These are phyloP conservation scores for Curvularia spicifera DNA, from an alignment of 2,329 filamentous ascomycete genomes.

Conservation along the genomic window DNA sequence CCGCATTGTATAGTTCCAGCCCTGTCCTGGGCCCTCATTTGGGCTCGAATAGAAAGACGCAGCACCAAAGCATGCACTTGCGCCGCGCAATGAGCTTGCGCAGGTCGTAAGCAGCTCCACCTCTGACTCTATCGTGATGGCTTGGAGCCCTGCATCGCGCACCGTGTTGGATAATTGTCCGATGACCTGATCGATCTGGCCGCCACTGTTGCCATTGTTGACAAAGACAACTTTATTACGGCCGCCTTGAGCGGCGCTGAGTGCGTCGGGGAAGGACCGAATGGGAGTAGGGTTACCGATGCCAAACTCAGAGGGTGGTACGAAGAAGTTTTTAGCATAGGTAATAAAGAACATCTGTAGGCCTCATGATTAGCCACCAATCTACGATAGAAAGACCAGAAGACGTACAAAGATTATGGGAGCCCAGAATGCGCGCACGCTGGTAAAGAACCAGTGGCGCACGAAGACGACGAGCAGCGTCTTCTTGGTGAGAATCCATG, in stretches of 20 bases:
- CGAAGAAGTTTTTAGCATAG: constrained; percentile 82
- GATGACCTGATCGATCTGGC: constrained; percentile 76
- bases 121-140: constrained; percentile 62
- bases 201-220: constrained; percentile 71
- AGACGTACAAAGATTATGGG: constrained; percentile 59
- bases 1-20: constrained; percentile 88
- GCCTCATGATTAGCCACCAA: constrained; percentile 17
- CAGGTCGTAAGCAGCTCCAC: constrained; percentile 68
- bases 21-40: constrained; percentile 66
- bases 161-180: constrained; percentile 66
- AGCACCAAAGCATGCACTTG: constrained; percentile 75
- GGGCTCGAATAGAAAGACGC: constrained; percentile 79
- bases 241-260: constrained; percentile 63
- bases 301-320: constrained; percentile 77
- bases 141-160: constrained; percentile 60
- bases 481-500: constrained; percentile 64
- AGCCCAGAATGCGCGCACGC: constrained; percentile 62
- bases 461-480: constrained; percentile 62
- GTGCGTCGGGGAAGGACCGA: constrained; percentile 68
- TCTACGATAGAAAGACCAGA: background rate
- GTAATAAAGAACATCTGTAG: constrained; percentile 57
- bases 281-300: constrained; percentile 69
- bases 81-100: constrained; percentile 62
- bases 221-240: constrained; percentile 78
- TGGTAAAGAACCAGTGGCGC: constrained; percentile 61